Evolutionary conservation across 1,284 basidiomycete species (phyloP).

Genomic region (Leccinum huronense): DNA sequence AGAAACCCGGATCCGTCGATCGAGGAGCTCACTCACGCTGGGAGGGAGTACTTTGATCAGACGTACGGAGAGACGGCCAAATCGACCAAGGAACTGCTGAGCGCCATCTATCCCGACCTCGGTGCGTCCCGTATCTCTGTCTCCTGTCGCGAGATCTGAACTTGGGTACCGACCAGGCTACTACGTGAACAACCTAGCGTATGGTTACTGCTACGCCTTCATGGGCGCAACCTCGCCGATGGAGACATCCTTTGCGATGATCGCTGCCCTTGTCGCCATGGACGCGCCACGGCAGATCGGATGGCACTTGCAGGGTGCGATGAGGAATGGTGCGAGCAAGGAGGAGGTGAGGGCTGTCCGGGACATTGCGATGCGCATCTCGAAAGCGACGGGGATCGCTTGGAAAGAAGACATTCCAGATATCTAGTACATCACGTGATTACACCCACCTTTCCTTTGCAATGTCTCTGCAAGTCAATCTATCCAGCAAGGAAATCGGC

Average conservation of each 20-base stretch:
- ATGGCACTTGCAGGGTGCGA: slow-evolving; percentile 36
- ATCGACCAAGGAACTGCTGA: slow-evolving; percentile 42
- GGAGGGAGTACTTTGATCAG: slow-evolving; percentile 42
- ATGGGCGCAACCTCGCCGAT: slow-evolving; percentile 24
- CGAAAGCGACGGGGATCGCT: slow-evolving; percentile 23
- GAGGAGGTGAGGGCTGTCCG: slow-evolving; percentile 44
- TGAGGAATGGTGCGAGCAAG: slow-evolving; percentile 41
- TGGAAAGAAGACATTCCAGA: slow-evolving; percentile 24
- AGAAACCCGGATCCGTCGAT: slow-evolving; percentile 42
- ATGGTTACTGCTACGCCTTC: slow-evolving; percentile 34
- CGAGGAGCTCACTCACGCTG: slow-evolving; percentile 42
- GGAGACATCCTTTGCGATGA: slow-evolving; percentile 33
- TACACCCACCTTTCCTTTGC: no score
- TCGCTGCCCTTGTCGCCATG: slow-evolving; percentile 33
- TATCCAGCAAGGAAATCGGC: slow-evolving; percentile 68
- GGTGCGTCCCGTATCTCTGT: slow-evolving; percentile 36
- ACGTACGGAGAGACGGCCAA: slow-evolving; percentile 53
- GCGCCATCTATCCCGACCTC: slow-evolving; percentile 55
- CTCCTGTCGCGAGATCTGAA: background rate
- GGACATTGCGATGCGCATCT: slow-evolving; percentile 42
- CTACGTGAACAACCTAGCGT: slow-evolving; percentile 27
- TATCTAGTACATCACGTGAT: slow-evolving; percentile 21
- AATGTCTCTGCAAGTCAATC: slow-evolving; percentile 70
- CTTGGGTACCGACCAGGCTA: slow-evolving; percentile 13
- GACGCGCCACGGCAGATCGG: slow-evolving; percentile 36